Percentiles rank a stretch among this genome's conserved stretches.
phyloP scores from a whole-genome alignment of 116 monocot species.

The Thalassia testudinum region DNA sequence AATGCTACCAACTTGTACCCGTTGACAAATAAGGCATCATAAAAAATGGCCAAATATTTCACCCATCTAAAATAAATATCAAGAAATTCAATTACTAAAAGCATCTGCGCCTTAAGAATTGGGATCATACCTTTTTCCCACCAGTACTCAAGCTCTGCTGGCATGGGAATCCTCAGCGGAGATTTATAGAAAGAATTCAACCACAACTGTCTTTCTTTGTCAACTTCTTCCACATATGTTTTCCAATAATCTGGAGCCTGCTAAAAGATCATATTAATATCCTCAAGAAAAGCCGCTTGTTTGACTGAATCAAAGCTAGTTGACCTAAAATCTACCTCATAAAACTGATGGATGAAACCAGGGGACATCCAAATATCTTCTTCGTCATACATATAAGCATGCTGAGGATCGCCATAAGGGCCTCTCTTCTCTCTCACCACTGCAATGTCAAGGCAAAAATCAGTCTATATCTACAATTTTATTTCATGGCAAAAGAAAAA shows the following conservation, averaged over 20 bases:
- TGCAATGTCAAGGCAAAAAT: slow-evolving; percentile 5
- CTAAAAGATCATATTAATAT: neutral
- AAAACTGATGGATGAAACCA: slow-evolving; percentile 79
- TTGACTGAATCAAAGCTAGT: too few species aligned
- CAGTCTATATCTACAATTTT: too few species aligned
- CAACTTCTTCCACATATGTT: slow-evolving; percentile 72
- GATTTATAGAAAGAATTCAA: slow-evolving; percentile 79
- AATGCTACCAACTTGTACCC: too few species aligned
- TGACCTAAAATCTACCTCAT: slow-evolving; percentile 30
- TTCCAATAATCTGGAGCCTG: slow-evolving; percentile 90
- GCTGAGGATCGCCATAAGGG: slow-evolving; percentile 82
- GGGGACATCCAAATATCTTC: slow-evolving; percentile 90
- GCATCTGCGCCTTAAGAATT: too few species aligned
- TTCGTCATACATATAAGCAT: slow-evolving; percentile 81
- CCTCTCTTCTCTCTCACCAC: slow-evolving; percentile 78
- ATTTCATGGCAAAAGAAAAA: too few species aligned
- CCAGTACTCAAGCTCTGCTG: slow-evolving; percentile 88
- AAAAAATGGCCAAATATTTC: too few species aligned
- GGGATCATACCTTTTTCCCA: slow-evolving; percentile 52
- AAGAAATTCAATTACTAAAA: too few species aligned
- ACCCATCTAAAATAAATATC: too few species aligned
- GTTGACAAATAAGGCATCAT: too few species aligned
- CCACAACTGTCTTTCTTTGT: slow-evolving; percentile 85
- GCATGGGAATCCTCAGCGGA: slow-evolving; percentile 76
- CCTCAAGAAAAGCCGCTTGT: neutral